Percentiles rank a stretch among this genome's conserved stretches.
Evolutionary conservation across 148 eudicot species (phyloP).

Genomic region (Polygonum maritimum): DNA sequence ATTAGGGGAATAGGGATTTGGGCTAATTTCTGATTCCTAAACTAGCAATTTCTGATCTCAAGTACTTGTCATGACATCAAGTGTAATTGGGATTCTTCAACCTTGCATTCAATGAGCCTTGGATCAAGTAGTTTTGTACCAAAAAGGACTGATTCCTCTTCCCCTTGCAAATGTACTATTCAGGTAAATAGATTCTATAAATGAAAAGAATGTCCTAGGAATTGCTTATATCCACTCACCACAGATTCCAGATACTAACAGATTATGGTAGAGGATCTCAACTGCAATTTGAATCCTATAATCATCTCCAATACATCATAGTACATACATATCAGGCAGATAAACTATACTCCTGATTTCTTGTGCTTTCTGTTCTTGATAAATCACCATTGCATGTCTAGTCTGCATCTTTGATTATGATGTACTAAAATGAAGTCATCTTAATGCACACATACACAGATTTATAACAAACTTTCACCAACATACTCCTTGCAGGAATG

Average conservation of each 20-base stretch:
- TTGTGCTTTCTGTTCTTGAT: not conserved
- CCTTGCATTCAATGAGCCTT: not conserved
- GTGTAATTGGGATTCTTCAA: not conserved
- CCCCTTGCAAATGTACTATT: not conserved
- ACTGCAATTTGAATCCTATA: not conserved
- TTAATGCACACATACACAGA: too few species aligned
- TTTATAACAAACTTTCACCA: not conserved
- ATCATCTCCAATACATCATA: not conserved
- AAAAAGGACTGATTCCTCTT: not conserved
- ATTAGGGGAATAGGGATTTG: not conserved
- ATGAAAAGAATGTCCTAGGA: not conserved
- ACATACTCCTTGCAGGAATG: conserved; percentile 21
- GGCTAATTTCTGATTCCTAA: not conserved
- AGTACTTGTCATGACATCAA: not conserved
- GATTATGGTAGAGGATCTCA: not conserved
- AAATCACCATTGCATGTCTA: not conserved
- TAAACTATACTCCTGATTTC: not conserved
- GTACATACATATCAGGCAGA: not conserved
- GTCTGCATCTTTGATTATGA: not conserved
- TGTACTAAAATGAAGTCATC: not conserved
- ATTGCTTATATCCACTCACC: not conserved
- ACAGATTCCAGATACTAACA: not conserved
- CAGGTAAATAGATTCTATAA: not conserved
- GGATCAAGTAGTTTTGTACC: not conserved
- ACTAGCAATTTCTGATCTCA: not conserved